Base-by-base conservation (phyloP, 2,329 filamentous ascomycete genomes). In the Penicillium sp. region DNA sequence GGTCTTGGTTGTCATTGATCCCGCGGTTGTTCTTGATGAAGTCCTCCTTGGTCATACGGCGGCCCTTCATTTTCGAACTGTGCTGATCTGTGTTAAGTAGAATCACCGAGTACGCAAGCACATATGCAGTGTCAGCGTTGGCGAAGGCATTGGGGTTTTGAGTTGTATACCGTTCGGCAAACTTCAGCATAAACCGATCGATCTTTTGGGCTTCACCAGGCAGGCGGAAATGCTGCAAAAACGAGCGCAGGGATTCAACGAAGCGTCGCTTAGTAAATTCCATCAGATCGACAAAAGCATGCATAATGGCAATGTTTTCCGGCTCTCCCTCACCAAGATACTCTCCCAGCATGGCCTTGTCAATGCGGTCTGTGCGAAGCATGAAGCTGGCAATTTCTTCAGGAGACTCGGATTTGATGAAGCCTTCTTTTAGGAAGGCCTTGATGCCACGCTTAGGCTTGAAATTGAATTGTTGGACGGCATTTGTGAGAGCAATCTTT, bases 11-110 rank as follows among this genome's bases (percentile, higher is more conserved):
- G 76, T 99, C 94, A 75, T 99, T 97, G 79, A 99, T 99, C 57
- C 94, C 94, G 29, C 94, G 83, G 74, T 99, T 99, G 77, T 99
- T 99, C 80, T 96, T 97, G 79, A 99, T 96, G 71, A 99, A 99
- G 65, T 99, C 95, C 61, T 96, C 90, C 63, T 92, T 92, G 27
- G 88, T 95, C 94, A 99, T 99, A 52, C 92, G 87, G 65, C 84
- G 86, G 2, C 81, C 81, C 70, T 87, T 88, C 67, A 99, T 84
- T 72, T 97, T 96, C 63, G 80, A 82, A 73, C 93, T 97, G 77
- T 99, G 94, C 65, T 93, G 84, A 79, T 99, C 94, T 1, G 92
- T 96, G 73, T 99, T 99, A 50, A 99, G 79, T 84, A 99, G 81
- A 67, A 99, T 97, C 54, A 97, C 94, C 0, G 93, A 97, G 75